phyloP scores from a whole-genome alignment of 2,329 filamentous ascomycete species.

The Elsinoe arachidis region DNA sequence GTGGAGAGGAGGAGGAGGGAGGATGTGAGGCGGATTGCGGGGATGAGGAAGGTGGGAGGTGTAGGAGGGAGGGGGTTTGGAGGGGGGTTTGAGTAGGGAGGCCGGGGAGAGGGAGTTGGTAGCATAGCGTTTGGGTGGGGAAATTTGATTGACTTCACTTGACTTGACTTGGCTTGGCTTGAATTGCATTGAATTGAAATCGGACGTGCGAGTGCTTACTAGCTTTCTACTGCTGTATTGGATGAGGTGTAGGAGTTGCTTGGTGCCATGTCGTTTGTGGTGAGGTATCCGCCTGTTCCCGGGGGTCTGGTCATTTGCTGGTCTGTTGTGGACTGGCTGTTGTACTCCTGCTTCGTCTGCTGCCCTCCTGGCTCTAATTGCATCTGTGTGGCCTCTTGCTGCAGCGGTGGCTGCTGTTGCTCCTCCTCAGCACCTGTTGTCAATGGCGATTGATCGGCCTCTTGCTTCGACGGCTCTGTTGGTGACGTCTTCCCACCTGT shows the following conservation, averaged over 20 bases:
- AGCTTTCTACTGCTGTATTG: too few relatives aligned
- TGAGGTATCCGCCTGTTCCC: too few relatives aligned
- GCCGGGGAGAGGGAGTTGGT: not conserved
- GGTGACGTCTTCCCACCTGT: not conserved
- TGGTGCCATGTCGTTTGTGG: too few relatives aligned
- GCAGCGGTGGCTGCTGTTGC: not conserved
- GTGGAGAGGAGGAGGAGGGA: slow-evolving; percentile 44
- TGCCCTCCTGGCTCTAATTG: not conserved
- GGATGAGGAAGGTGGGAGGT: slow-evolving; percentile 31
- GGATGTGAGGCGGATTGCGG: slow-evolving; percentile 38
- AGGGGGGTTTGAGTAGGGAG: slow-evolving; percentile 34
- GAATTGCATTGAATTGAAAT: too few relatives aligned
- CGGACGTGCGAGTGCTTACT: too few relatives aligned
- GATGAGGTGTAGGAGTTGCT: too few relatives aligned
- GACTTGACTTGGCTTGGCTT: not conserved
- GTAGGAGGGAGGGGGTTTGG: slow-evolving; percentile 30
- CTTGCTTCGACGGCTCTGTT: not conserved
- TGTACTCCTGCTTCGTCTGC: not conserved
- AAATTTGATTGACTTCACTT: not conserved
- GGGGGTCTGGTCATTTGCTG: not conserved
- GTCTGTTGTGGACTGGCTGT: not conserved
- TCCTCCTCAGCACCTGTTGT: not conserved
- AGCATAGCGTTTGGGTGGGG: slow-evolving; percentile 3
- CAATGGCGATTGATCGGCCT: not conserved
- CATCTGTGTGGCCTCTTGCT: not conserved